Base-by-base conservation (phyloP, 192 early-diverging fungal species). In the Entomortierella parvispora region DNA sequence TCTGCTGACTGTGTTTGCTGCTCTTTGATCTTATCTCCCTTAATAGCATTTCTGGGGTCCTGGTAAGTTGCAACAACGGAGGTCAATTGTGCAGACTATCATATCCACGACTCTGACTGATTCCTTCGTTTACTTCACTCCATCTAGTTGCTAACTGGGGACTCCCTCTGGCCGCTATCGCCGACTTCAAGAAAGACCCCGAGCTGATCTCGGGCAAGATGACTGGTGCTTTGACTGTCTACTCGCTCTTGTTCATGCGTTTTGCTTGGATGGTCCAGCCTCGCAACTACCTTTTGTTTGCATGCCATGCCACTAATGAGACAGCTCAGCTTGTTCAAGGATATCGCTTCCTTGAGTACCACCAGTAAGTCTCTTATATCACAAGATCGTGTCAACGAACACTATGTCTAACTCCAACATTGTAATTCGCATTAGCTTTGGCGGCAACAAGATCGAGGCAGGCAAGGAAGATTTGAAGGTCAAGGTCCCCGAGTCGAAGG, bases 241-340 rank as follows among this genome's bases (percentile, higher is more conserved):
- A 97, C 82, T 97, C 95, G 34, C 69, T 85, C 29, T 78, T 96
- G 61, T 99, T 99, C 72, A 96, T 96, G 95, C 90, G 95, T 29
- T 99, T 99, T 68, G 94, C 97, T 3, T 92, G 91, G 87, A 89
- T 90, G 84, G 97, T 99, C 18, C 86, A 89, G 58, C 97, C 97
- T 2, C 63, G 89, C 46, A 99, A 99, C 85, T 89, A 91, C 68
- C 84, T 99, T 28, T 84, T 99, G 67, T 95, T 99, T 76, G 95
- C 93, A 12, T 95, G 94, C 86, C 97, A 99, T 65, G 86, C 88
- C 28, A 91, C 94, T 18, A 99, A 99, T 81, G 94, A 95, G 82
- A 78, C 40, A 11, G 93, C 91, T n/a, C 97, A 99, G 83, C 80
- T 96, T 50, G 80, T 85, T 2, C 97, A 99, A 81, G 91, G 91